phyloP scores from a whole-genome alignment of 345 rosid genomes.

The Moricandia moricandioides region DNA sequence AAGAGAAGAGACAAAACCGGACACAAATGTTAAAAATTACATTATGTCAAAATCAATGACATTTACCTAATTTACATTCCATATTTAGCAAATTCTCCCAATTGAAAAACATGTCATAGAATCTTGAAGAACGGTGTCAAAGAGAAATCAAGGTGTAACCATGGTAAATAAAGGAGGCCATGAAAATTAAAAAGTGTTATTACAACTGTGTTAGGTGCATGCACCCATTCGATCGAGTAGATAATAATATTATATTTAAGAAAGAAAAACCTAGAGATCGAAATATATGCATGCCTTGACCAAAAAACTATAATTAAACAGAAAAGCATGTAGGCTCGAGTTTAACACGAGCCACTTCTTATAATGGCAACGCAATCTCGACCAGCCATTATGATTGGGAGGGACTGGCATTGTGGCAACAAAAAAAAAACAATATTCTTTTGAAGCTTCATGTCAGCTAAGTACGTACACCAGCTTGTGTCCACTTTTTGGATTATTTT shows the following conservation, averaged over 20 bases:
- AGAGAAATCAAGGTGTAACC: not conserved
- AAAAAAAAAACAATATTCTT: no score
- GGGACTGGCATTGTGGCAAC: no score
- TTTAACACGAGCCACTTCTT: no score
- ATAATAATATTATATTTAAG: not conserved
- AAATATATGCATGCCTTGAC: not conserved
- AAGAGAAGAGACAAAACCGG: not conserved
- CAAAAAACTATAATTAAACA: no score
- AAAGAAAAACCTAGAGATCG: not conserved
- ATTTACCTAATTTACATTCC: not conserved
- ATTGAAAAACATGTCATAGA: not conserved
- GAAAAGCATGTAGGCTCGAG: no score
- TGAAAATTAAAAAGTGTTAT: not conserved
- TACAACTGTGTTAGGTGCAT: constrained; percentile 2
- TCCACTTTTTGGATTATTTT: no score
- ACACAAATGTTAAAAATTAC: not conserved
- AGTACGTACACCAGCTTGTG: no score
- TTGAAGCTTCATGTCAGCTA: no score
- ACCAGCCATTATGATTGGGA: no score
- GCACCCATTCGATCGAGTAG: not conserved
- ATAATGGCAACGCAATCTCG: no score
- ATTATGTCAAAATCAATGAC: not conserved
- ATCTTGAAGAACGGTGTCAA: not conserved
- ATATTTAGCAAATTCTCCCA: not conserved
- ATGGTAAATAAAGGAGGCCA: constrained; percentile 27